Base-by-base conservation (phyloP, 2,329 filamentous ascomycete genomes). In the Chrysoporthe austroafricana region DNA sequence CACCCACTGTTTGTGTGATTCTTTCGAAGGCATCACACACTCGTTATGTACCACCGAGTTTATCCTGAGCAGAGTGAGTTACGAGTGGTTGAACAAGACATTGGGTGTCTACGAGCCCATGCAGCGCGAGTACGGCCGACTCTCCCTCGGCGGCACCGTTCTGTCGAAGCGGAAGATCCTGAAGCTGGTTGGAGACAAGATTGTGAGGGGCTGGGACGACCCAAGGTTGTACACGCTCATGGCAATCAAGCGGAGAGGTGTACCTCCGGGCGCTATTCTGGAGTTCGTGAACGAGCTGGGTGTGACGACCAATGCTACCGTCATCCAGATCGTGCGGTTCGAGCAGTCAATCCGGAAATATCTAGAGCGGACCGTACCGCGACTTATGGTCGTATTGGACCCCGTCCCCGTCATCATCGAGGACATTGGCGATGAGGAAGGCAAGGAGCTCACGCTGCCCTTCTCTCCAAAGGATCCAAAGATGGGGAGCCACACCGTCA, bases 271-370 rank as follows among this genome's bases (percentile, higher is more conserved):
- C 34, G 94, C 94, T 1, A 91, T 97, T 69, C 87, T 97, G 67
- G 90, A 92, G 65, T 98, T 97, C 74, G 89, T 97, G 68, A 93
- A 93, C 72, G 94, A 97, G 78, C 88, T 97, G 26, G 95, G 94
- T 43, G 94, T 97, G 50, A 97, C 94, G 0, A 96, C 94, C 46
- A 86, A 90, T 50, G 87, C 88, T 63, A 91, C 91, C 3, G 88
- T 92, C 71, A 97, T 97, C 73, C 89, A 95, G 77, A 90, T 93
- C 59, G 80, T 85, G 66, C 89, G 91, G n/a, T 93, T 98, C 70
- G 95, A 98, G 75, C 89, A 95, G 76, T 90, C 88, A 0, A 88
- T 98, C 69, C 89, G 95, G 32, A 89, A 89, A 71, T 96, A 97
- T 77, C 89, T 98, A 16, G 95, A 98, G 77, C 87, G 87, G 61